Evolutionary conservation across 768 basidiomycete genomes (phyloP), one percentile per base, ranked within the genome.

Genomic region (Heimioporus sp.): DNA sequence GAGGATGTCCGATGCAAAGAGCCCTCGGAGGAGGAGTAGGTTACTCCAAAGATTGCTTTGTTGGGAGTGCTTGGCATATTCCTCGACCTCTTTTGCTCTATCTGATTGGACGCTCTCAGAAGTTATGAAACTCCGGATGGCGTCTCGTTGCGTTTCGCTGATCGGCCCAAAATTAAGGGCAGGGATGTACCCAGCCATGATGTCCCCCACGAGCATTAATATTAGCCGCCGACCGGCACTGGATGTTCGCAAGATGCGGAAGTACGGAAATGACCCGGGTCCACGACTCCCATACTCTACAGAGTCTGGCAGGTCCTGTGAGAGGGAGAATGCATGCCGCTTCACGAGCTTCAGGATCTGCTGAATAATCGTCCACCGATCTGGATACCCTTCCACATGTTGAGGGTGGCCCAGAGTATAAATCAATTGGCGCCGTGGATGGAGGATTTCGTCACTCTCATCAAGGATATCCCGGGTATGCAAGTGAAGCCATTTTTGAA

Each of bases 1-100:
- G 0, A 72, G 54, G 6, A 66, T 59, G 2, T 64, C 65, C 8
- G 49, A 57, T 11, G 60, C 55, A 3, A 72, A 19, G 17, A 72
- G 58, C 1, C 70, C 70, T 9, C 70, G 69, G 16, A 72, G 45
- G 4, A 69, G 54, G 10, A 71, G 54, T 7, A 70, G 43, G 12
- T 16, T 16, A 35, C 9, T 35, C 35, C 35, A 35, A 35, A 35
- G 35, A 16, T 16, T 12, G 11, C 35, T 16, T 7, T 35, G 10
- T 12, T 35, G 11, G 35, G 6, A 6, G 10, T 9, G 12, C 35
- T 17, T 21, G 34, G 47, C 35, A 10, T 42, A 47, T 5, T 52
- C 37, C 32, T 55, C 38, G 5, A 58, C 60, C 1, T 11, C 21
- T 35, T 32, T 34, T 17, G 45, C 42, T 6, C 46, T 53, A 9